Base-by-base conservation (phyloP, 208 protist species). In the Porcisia hertigi region DNA sequence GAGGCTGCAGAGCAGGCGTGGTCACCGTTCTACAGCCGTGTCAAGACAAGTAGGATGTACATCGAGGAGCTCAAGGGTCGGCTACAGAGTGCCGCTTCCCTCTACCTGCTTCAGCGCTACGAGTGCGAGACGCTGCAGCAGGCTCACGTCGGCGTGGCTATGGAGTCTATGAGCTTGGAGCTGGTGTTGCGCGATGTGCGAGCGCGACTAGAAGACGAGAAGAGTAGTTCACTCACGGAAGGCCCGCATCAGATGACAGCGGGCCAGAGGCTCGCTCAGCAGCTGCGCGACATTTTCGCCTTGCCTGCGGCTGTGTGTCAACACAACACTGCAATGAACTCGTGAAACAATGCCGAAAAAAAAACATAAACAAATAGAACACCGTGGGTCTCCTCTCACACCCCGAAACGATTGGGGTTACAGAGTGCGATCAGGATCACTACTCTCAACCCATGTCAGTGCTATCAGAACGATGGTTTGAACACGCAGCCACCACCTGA, bases 111-210 rank as follows among this genome's bases (percentile, higher is more conserved):
- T 57, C 77, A 91, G 80, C 81, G 75, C 5, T 82, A 87, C 67
- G 92, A 97, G 71, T 80, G 92, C 55, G 84, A 87, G 63, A 94
- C 92, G 9, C 78, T 95, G n/a, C 84, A 90, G 74, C 80, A 80
- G 14, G 85, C 90, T 20, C 81, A 94, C 23, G 49, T 77, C 14
- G 82, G 81, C 7, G 55, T 97, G 7, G 76, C 78, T 43, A 71
- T 89, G 72, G 91, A 97, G 76, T 73, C 87, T 34, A 75, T 80
- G 60, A 81, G 85, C 25, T 72, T 97, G 87, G 75, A 79, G 25
- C 54, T 85, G 55, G 59, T 91, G 5, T 73, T 97, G 69, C 77
- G 79, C 18, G 85, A 88, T 43, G 86, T 90, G 23, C 62, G 64
- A 18, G 73, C 63, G 9, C 64, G 76, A 43, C 43, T 87, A 47